These are phyloP conservation scores for Zangia roseola DNA, from an alignment of 768 basidiomycete genomes.

Conservation along the genomic window DNA sequence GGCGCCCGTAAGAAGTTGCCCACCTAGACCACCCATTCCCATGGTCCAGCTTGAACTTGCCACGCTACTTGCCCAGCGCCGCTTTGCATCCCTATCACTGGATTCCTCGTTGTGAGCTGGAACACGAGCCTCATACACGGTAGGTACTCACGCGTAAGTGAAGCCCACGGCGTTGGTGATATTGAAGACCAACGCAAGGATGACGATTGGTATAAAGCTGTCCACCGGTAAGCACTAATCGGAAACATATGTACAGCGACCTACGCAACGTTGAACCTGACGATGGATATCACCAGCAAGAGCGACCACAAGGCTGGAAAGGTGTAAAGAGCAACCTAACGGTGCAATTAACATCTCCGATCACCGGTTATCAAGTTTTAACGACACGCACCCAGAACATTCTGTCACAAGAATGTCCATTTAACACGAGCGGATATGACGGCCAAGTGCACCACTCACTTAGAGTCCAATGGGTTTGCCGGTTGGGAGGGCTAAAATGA, in stretches of 20 bases:
- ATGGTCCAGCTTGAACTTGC: constrained; percentile 69
- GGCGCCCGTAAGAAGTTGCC: constrained; percentile 77
- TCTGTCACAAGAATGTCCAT: constrained; percentile 38
- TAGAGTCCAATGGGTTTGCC: constrained; percentile 85
- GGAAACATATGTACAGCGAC: constrained; percentile 30
- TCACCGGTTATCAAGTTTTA: constrained; percentile 3
- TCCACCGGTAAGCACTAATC: constrained; percentile 9
- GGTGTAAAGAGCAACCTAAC: constrained; percentile 80
- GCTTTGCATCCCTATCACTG: constrained; percentile 91
- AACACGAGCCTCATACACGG: constrained; percentile 3
- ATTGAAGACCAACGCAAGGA: constrained; percentile 95
- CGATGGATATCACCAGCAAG: constrained; percentile 82
- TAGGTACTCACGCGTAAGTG: constrained; percentile 77
- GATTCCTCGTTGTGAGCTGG: constrained; percentile 12
- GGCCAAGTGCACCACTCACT: constrained; percentile 43
- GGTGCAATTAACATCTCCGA: constrained; percentile 14
- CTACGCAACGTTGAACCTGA: constrained; percentile 87
- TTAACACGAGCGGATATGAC: constrained; percentile 5
- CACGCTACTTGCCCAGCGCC: constrained; percentile 80
- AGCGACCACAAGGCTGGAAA: constrained; percentile 89
- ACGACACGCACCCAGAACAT: constrained; percentile 82
- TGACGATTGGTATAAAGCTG: constrained; percentile 93
- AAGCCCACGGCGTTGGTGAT: constrained; percentile 94
- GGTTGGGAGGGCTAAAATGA: constrained; percentile 73
- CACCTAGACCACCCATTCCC: constrained; percentile 79